A percentile compares a stretch with the other conserved stretches of the same genome.
Evolutionary conservation across 352 stramenopile species (phyloP).

Genomic region (Peronosclerospora sorghi): DNA sequence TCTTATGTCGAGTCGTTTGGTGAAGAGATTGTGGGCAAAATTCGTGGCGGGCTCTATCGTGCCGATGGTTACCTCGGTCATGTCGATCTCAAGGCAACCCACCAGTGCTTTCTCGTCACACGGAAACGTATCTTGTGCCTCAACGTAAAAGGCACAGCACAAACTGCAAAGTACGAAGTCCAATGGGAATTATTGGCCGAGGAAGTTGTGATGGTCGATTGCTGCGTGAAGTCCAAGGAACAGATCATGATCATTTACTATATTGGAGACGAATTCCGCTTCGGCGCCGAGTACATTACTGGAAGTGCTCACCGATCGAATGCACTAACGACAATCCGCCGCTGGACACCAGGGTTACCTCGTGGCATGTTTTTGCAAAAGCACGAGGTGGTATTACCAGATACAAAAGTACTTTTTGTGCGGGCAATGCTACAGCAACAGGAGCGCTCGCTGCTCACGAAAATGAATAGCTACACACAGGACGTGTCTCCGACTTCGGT

Average conservation of each 20-base stretch:
- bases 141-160: slow-evolving; percentile 40
- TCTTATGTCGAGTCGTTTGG: slow-evolving; percentile 83
- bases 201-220: slow-evolving; percentile 73
- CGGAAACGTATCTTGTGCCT: slow-evolving; percentile 73
- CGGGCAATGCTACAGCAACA: slow-evolving; percentile 81
- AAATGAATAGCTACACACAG: slow-evolving; percentile 35
- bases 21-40: slow-evolving; percentile 77
- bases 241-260: slow-evolving; percentile 49
- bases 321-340: slow-evolving; percentile 16
- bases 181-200: slow-evolving; percentile 72
- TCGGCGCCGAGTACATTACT: slow-evolving; percentile 11
- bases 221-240: slow-evolving; percentile 20
- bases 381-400: slow-evolving; percentile 56
- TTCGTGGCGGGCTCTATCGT: slow-evolving; percentile 66
- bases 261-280: slow-evolving; percentile 59
- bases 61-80: slow-evolving; percentile 75
- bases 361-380: slow-evolving; percentile 74
- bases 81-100: slow-evolving; percentile 48
- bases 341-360: slow-evolving; percentile 20
- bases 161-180: slow-evolving; percentile 61
- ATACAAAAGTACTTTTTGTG: slow-evolving; percentile 71
- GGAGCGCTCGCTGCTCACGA: slow-evolving; percentile 59
- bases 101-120: slow-evolving; percentile 79
- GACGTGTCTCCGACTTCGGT: slow-evolving; percentile 8
- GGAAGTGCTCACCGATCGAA: slow-evolving; percentile 11